phyloP scores from a whole-genome alignment of 208 protist species.

The Angomonas deanei region DNA sequence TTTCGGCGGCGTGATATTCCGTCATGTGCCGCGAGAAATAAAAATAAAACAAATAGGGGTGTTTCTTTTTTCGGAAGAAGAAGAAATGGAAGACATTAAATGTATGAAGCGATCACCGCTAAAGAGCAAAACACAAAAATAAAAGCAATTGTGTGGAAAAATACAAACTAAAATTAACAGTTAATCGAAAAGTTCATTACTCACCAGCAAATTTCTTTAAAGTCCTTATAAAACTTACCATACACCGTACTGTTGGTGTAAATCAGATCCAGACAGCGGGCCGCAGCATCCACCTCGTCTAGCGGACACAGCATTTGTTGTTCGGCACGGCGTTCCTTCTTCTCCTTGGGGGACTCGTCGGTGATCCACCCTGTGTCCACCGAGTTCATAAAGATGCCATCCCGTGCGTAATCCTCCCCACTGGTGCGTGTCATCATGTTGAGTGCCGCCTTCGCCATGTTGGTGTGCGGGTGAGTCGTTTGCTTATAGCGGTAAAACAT shows the following conservation, averaged over 20 bases:
- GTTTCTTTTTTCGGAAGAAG: conserved; percentile 4
- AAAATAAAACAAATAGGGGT: too few relatives aligned
- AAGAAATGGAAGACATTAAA: conserved; percentile 10
- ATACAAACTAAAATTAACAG: neutral
- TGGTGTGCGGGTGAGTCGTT: conserved; percentile 96
- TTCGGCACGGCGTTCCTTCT: conserved; percentile 69
- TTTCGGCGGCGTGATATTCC: conserved; percentile 40
- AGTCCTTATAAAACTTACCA: conserved; percentile 91
- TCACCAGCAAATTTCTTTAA: conserved; percentile 84
- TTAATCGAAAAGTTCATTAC: neutral
- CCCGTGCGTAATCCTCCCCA: conserved; percentile 82
- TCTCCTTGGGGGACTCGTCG: conserved; percentile 91
- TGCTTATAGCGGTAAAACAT: conserved; percentile 93
- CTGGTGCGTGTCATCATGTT: conserved; percentile 98
- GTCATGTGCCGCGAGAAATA: too few relatives aligned
- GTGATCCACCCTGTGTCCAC: conserved; percentile 98
- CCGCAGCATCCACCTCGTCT: conserved; percentile 95
- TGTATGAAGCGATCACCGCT: too few relatives aligned
- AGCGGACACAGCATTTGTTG: conserved; percentile 80
- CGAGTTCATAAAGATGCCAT: conserved; percentile 96
- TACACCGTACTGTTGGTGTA: conserved; percentile 71
- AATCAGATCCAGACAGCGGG: conserved; percentile 94
- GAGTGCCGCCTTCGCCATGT: conserved; percentile 98
- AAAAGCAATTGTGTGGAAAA: conserved; percentile 6
- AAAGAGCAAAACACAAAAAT: too few relatives aligned